These are phyloP conservation scores for Coprinellus micaceus DNA, from an alignment of 768 basidiomycete genomes.

Conservation along the genomic window DNA sequence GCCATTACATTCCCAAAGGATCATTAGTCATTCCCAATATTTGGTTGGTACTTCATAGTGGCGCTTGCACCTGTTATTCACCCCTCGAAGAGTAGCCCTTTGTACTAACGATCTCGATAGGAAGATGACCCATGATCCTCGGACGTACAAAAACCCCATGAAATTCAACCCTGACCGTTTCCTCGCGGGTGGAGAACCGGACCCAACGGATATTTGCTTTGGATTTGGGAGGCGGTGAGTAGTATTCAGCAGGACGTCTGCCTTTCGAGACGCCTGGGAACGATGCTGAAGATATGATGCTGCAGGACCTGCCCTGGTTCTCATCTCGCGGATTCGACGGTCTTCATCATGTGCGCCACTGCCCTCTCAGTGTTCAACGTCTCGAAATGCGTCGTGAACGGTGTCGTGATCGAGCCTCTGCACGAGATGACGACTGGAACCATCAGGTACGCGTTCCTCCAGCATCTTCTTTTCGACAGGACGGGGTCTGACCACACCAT, in stretches of 20 bases:
- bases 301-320: conserved; percentile 48
- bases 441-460: conserved; percentile 44
- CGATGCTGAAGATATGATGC: neutral
- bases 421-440: conserved; percentile 59
- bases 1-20: conserved; percentile 60
- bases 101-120: conserved; percentile 21
- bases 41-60: conserved; percentile 29
- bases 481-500: neutral
- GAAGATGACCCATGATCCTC: conserved; percentile 53
- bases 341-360: conserved; percentile 52
- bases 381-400: conserved; percentile 42
- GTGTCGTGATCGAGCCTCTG: conserved; percentile 45
- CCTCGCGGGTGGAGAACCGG: conserved; percentile 44
- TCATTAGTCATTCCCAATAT: conserved; percentile 50
- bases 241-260: neutral
- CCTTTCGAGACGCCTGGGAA: too few relatives aligned
- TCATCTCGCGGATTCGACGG: conserved; percentile 51
- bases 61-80: neutral
- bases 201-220: conserved; percentile 61
- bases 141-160: conserved; percentile 50
- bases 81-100: neutral
- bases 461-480: too few relatives aligned
- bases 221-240: conserved; percentile 66
- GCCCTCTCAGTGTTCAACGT: conserved; percentile 51
- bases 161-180: conserved; percentile 61